Evolutionary conservation across 2,329 filamentous ascomycete genomes (phyloP), one percentile per base, ranked within the genome.

Genomic region (Fonsecaea monophora): DNA sequence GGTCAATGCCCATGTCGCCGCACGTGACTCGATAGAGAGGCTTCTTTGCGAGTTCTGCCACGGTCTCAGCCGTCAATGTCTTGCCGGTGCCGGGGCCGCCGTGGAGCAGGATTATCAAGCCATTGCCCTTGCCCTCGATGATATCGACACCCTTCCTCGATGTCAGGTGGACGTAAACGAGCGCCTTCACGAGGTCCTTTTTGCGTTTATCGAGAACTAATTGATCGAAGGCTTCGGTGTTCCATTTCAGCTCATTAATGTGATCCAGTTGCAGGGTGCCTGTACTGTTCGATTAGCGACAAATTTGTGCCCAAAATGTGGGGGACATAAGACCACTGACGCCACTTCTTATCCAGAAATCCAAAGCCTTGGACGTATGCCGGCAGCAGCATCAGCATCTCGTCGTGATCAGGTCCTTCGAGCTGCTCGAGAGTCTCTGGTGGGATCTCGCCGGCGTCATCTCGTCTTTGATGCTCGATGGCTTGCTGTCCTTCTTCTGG

Each of bases 1-100:
- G 73, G 12, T 70, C 66, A 1, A 74, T 77, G 1, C 80, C 80
- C 0, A 83, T 74, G 38, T 80, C 79, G 0, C 78, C 78, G 2
- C 77, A 78, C 4, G 78, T 78, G 63, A 83, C 75, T 0, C 73
- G 63, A 64, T 80, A 82, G 0, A 84, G 73, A 0, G 80, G 80
- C 3, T 77, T 77, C 1, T 76, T 71, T 0, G 77, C 73, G 3
- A 75, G 71, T 45, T 82, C 81, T 0, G 80, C 79, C 0, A 83
- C 78, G 30, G 76, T 75, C 54, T 79, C 77, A 0, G 78, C 79
- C 1, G 78, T 80, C 34, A 77, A 73, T 1, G 78, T 79, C 72
- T 81, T 81, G 5, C 79, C 78, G 4, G 77, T 78, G 0, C 79
- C 78, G 0, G 79, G 78, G 0, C 74, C 74, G 0, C 79, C 78